Conservation (phyloP, 805 yeast genomes). For the Kluyveromyces nonfermentans region DNA sequence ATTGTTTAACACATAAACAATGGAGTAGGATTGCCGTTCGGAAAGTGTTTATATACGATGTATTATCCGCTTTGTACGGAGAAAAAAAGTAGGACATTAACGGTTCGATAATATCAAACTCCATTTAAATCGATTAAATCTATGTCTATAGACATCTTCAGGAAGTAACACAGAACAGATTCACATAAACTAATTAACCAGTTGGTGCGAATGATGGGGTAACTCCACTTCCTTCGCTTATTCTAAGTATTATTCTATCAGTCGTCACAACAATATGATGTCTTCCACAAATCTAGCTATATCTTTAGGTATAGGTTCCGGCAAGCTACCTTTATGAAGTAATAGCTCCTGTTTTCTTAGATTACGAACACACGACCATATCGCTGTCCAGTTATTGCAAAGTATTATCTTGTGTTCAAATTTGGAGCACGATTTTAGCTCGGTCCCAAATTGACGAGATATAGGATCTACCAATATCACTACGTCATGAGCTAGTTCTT, state of each 20-base stretch:
- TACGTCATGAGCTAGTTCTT: conserved; percentile 15
- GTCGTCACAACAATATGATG: conserved; percentile 17
- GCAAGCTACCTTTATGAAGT: conserved; percentile 21
- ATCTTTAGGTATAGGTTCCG: conserved; percentile 24
- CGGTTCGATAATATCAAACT: too few species aligned
- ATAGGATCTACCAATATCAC: conserved; percentile 32
- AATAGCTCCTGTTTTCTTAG: conserved; percentile 31
- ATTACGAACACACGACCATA: conserved; percentile 49
- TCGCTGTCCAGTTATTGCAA: conserved; percentile 40
- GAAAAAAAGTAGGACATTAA: too few species aligned
- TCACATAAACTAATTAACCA: too few species aligned
- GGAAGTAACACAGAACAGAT: too few species aligned
- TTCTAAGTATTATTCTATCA: conserved; percentile 38
- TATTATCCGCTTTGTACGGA: too few species aligned
- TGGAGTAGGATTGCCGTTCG: too few species aligned
- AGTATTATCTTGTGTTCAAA: conserved; percentile 31
- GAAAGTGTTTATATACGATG: too few species aligned
- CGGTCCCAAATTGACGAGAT: background rate
- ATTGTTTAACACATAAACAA: too few species aligned
- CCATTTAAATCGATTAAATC: too few species aligned
- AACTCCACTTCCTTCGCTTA: conserved; percentile 42
- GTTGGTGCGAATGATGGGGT: too few species aligned
- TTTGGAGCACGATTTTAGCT: conserved; percentile 9
- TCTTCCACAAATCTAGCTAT: conserved; percentile 22
- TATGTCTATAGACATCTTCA: too few species aligned